Evolutionary conservation across 345 rosid species (phyloP).

Genomic region (Dipteronia dyeriana): DNA sequence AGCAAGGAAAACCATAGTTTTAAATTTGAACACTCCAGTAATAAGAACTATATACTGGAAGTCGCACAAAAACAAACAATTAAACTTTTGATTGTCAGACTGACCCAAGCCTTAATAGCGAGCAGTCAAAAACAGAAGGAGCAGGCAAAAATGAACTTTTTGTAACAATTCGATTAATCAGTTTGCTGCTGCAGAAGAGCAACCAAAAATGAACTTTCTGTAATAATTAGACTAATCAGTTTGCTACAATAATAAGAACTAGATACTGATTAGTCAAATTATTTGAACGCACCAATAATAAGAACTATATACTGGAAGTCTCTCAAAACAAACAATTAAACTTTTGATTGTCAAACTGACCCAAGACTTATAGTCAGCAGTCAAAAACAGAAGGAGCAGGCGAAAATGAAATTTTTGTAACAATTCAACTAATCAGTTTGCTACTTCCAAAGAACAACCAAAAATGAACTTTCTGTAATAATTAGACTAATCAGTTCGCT

Average conservation of each 20-base stretch:
- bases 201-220: too few relatives aligned
- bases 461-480: not conserved
- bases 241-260: not conserved
- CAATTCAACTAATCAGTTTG: not conserved
- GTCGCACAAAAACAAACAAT: not conserved
- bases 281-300: slow-evolving; percentile 17
- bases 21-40: slow-evolving; percentile 14
- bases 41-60: slow-evolving; percentile 12
- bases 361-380: slow-evolving; percentile 1
- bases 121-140: not conserved
- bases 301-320: not conserved
- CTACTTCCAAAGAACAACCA: not conserved
- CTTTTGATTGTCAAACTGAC: not conserved
- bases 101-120: slow-evolving; percentile 4
- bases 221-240: not conserved
- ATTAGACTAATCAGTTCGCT: not conserved
- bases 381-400: not conserved
- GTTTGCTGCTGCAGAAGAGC: not conserved
- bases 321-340: not conserved
- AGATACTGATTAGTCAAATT: too few relatives aligned
- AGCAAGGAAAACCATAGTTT: slow-evolving; percentile 28
- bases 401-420: not conserved
- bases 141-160: not conserved
- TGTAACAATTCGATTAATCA: not conserved
- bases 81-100: not conserved